Evolutionary conservation across 2,329 filamentous ascomycete genomes (phyloP), one percentile per base, ranked within the genome.

Genomic region (Phialocephala subalpina): DNA sequence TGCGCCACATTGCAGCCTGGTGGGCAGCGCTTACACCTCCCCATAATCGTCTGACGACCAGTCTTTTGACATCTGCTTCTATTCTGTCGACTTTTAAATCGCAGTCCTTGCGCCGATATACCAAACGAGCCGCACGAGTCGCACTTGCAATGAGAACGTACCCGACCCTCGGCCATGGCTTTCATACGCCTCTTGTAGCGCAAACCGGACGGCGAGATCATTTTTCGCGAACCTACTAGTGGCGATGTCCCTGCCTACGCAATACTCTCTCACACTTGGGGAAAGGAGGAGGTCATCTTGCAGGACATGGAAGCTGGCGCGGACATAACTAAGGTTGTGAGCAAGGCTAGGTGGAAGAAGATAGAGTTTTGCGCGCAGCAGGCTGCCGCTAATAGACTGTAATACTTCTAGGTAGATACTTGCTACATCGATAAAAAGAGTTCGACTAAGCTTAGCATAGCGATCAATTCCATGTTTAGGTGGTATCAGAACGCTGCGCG

Each of bases 141-240:
- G 63, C 45, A 65, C 63, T 60, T 69, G 58, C 61, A 42, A 63
- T 64, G 35, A 71, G 53, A 71, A n/a, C n/a, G 63, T 57, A 63
- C 64, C 63, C n/a, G 47, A 40, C 70, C 64, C 66, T 59, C 64
- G 12, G 59, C 1, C 40, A 72, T 71, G 66, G 56, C 69, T 69
- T 52, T 65, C 62, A 67, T 73, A 67, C 71, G 68, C 65, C 67
- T 73, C 62, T 67, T 73, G 40, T 63, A 72, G 52, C 67, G 64
- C 65, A 73, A 68, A 68, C 63, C 63, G 61, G 60, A 72, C 59
- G 67, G 71, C 69, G 68, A 70, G 63, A 69, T 73, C 63, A 64
- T 70, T 64, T 68, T 72, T 68, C 67, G 66, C 64, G 62, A 69
- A 61, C 60, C 67, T 65, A 67, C 64, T 9, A 67, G 61, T 60